These are phyloP conservation scores for Moesziomyces sp. DNA, from an alignment of 1,284 basidiomycete species.

Conservation along the genomic window DNA sequence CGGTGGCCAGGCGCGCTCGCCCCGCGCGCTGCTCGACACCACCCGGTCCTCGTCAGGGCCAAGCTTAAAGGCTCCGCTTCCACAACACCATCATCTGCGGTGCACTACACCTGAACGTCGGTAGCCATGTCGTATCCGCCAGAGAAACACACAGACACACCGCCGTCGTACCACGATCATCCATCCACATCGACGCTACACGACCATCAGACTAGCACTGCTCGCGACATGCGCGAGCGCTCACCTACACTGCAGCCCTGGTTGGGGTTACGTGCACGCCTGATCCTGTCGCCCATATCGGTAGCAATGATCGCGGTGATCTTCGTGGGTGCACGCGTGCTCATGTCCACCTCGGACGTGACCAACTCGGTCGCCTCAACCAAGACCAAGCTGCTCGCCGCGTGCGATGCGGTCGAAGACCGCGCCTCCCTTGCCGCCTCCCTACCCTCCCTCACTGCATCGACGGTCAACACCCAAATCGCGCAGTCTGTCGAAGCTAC, in stretches of 20 bases:
- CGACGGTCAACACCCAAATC: constrained; percentile 83
- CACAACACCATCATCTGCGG: too few relatives aligned
- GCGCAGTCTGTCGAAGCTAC: constrained; percentile 80
- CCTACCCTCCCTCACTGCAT: constrained; percentile 85
- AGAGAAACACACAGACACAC: constrained; percentile 4
- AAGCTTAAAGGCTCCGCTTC: too few relatives aligned
- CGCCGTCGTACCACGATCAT: constrained; percentile 19
- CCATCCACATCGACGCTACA: neutral
- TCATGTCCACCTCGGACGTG: constrained; percentile 77
- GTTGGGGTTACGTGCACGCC: constrained; percentile 81
- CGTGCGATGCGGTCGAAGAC: constrained; percentile 82
- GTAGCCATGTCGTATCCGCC: neutral
- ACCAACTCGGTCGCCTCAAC: constrained; percentile 77
- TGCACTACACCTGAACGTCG: constrained; percentile 10
- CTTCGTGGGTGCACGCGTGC: constrained; percentile 84
- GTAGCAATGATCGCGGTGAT: constrained; percentile 80
- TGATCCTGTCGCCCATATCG: constrained; percentile 81
- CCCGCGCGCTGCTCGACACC: neutral
- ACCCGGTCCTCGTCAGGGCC: too few relatives aligned
- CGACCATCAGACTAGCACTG: neutral
- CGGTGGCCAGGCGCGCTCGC: neutral
- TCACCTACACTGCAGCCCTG: constrained; percentile 72
- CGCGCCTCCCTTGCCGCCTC: constrained; percentile 84
- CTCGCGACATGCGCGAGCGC: neutral
- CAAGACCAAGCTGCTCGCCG: constrained; percentile 78